Evolutionary conservation across 2,329 filamentous ascomycete species (phyloP), one percentile per base, ranked within the genome.

Genomic region (Neospermospora avenae): DNA sequence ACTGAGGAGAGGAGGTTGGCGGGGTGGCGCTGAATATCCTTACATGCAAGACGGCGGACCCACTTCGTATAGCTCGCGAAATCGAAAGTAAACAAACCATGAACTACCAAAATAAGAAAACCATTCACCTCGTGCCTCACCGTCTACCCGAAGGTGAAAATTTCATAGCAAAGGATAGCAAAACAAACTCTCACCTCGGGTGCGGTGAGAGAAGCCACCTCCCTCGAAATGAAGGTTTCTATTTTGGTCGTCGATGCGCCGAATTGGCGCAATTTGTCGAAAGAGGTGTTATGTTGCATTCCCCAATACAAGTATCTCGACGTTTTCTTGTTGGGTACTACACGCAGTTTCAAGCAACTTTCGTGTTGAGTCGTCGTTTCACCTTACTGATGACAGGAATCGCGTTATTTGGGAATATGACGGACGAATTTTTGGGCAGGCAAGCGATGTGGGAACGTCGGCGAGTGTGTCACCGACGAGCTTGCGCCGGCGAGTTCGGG

Each of bases 191-290:
- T n/a, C 28, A 45, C 25, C 22, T 28, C 42, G 20, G 25, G 2
- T 31, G 28, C 25, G 45, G 18, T 49, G 45, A 49, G 45, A 49
- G 45, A 49, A 49, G 45, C 45, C 45, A 49, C 45, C 45, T 14
- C 34, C 45, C 34, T n/a, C n/a, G 45, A 49, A 34, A 49, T 34
- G 45, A 49, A 14, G 45, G 16, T 34, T 34, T 34, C 28, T 18
- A 18, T 49, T 49, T 49, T 49, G 45, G 45, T 49, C 45, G 45
- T 49, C 25, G 31, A 31, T 16, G 16, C 25, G 39, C 10, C 39
- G 39, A 42, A 42, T 14, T 20, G 16, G 39, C n/a, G 16, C 24
- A 49, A 11, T 49, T 6, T 49, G 45, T 34, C 25, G 45, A 34
- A 4, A 49, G 45, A 49, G 45, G 45, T 49, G 28, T 14, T 49